Conservation (phyloP, 495 filamentous ascomycete species). For the Articulospora tetracladia region DNA sequence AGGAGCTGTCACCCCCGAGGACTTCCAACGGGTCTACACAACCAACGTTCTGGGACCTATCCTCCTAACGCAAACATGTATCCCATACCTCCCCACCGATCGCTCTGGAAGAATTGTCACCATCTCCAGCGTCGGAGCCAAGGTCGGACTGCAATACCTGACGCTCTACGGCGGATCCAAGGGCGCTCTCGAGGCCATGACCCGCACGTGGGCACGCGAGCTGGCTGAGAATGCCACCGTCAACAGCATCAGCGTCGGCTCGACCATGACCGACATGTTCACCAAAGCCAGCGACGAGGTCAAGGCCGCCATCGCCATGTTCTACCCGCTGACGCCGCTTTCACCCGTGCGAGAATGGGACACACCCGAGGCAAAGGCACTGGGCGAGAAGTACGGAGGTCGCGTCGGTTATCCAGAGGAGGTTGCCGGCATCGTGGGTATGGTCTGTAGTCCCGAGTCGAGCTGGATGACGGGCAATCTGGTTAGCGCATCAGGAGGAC, state of each 20-base stretch:
- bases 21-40: slow-evolving; percentile 67
- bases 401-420: slow-evolving; percentile 66
- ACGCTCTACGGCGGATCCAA: slow-evolving; percentile 83
- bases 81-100: slow-evolving; percentile 64
- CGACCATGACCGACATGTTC: slow-evolving; percentile 70
- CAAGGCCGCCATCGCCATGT: background rate
- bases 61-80: slow-evolving; percentile 68
- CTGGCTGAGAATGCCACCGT: slow-evolving; percentile 72
- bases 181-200: slow-evolving; percentile 86
- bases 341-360: slow-evolving; percentile 29
- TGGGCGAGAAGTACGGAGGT: slow-evolving; percentile 58
- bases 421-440: slow-evolving; percentile 78
- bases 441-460: slow-evolving; percentile 69
- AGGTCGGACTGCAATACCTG: slow-evolving; percentile 63
- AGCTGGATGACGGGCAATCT: slow-evolving; percentile 80
- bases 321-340: background rate
- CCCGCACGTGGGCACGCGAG: slow-evolving; percentile 81
- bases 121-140: slow-evolving; percentile 64
- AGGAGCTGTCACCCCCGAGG: slow-evolving; percentile 46
- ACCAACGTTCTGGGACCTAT: slow-evolving; percentile 82
- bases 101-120: slow-evolving; percentile 77
- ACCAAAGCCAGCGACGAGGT: background rate
- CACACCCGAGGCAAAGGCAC: slow-evolving; percentile 50
- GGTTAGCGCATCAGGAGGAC: slow-evolving; percentile 75
- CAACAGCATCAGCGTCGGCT: slow-evolving; percentile 83